phyloP scores from a whole-genome alignment of 495 filamentous ascomycete genomes.

The Amniculicola lignicola region DNA sequence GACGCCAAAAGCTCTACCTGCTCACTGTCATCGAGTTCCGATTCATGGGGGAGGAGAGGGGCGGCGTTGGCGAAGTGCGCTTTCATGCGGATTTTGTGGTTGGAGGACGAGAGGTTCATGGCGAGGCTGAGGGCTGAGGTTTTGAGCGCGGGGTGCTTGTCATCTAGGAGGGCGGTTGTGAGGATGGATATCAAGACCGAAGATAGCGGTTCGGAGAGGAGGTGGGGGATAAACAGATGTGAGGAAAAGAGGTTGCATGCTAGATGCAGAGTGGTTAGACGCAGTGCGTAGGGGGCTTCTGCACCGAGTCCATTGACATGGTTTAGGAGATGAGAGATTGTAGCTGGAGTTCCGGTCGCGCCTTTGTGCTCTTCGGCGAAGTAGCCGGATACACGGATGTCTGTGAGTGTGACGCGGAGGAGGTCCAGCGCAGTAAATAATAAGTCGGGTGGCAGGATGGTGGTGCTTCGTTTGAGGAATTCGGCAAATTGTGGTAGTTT shows the following conservation, averaged over 20 bases:
- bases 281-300: conserved; percentile 69
- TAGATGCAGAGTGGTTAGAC: conserved; percentile 71
- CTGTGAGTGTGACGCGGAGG: conserved; percentile 69
- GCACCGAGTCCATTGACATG: conserved; percentile 50
- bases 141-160: conserved; percentile 52
- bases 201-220: conserved; percentile 38
- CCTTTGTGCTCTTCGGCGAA: conserved; percentile 70
- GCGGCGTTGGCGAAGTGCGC: conserved; percentile 50
- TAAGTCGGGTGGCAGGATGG: conserved; percentile 52
- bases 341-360: conserved; percentile 43
- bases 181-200: conserved; percentile 48
- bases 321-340: conserved; percentile 61
- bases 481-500: conserved; percentile 53
- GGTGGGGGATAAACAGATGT: conserved; percentile 41
- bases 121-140: conserved; percentile 78
- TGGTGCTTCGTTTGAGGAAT: conserved; percentile 51
- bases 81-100: conserved; percentile 61
- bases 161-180: conserved; percentile 55
- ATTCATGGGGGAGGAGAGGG: background rate
- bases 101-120: conserved; percentile 73
- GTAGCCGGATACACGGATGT: conserved; percentile 80
- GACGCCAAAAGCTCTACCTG: conserved; percentile 78
- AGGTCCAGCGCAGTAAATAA: conserved; percentile 82
- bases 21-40: conserved; percentile 57
- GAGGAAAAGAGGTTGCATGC: conserved; percentile 62